Conservation (phyloP, 1,284 basidiomycete genomes). For the Rugosomyces carneus region DNA sequence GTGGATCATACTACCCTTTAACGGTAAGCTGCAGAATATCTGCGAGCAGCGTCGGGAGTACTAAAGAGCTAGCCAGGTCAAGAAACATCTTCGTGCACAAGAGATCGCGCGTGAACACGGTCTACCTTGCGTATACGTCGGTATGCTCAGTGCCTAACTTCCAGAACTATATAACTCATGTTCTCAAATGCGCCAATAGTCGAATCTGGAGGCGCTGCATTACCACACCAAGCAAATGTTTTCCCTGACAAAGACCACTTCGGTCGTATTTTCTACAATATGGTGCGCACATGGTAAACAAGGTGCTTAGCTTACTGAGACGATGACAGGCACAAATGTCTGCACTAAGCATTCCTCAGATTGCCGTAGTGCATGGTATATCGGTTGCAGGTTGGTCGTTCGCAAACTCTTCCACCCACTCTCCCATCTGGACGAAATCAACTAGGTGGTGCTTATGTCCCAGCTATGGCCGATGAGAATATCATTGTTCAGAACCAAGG, state of each 20-base stretch:
- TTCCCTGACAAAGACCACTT: conserved; percentile 93
- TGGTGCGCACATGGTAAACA: conserved; percentile 45
- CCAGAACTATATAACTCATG: not conserved
- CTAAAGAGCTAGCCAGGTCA: conserved; percentile 48
- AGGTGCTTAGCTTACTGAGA: conserved; percentile 3
- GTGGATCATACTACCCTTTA: conserved; percentile 89
- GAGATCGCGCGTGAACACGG: conserved; percentile 88
- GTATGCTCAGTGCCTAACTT: conserved; percentile 35
- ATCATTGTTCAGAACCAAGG: conserved; percentile 94
- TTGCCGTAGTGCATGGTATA: conserved; percentile 91
- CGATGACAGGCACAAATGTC: conserved; percentile 79
- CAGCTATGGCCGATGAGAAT: conserved; percentile 95
- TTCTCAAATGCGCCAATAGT: conserved; percentile 39
- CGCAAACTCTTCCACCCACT: not conserved
- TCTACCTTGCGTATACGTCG: conserved; percentile 89
- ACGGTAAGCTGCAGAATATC: conserved; percentile 48
- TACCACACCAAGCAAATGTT: conserved; percentile 90
- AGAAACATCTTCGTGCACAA: conserved; percentile 93
- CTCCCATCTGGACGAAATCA: conserved; percentile 14
- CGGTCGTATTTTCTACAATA: conserved; percentile 95
- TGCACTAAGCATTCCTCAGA: conserved; percentile 84
- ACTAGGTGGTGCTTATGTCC: conserved; percentile 83
- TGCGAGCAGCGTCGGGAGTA: conserved; percentile 5
- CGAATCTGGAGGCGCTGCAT: conserved; percentile 89
- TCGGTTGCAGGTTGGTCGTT: conserved; percentile 67